Base-by-base conservation (phyloP, 306 rosid genomes). In the Datisca glomerata region DNA sequence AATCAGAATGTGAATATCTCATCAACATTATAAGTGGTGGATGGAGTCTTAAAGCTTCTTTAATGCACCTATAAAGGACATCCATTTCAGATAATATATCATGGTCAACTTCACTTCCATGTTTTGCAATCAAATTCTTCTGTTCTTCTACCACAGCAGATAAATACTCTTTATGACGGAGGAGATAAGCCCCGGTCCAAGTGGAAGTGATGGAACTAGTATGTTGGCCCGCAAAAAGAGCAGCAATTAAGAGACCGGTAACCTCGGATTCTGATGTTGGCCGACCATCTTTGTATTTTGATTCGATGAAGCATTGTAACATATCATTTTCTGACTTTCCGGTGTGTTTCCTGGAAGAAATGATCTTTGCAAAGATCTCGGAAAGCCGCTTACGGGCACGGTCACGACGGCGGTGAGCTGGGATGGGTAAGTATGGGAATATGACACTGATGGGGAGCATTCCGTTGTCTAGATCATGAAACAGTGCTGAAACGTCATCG, bases 81-180 rank as follows among this genome's bases (percentile, higher is more conserved):
- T 89, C 97, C 97, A 89, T 89, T 75, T 89, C 95, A 12, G 97
- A 71, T 80, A 89, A 66, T 56, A 83, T 46, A 68, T 89, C 97
- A 36, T 89, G 97, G 49, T 89, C 95, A 47, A 83, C 75, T 71
- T 58, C 68, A 38, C 67, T 67, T 3, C 95, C 93, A 35, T 89
- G 82, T 67, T 74, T 89, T 18, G 35, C 67, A 67, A 89, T 59
- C 41, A 83, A 60, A n/a, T 20, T 60, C 48, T 51, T 66, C 75
- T 89, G 97, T 68, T 89, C 97, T 23, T 80, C 86, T 55, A 47
- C 31, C 15, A 52, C 95, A 43, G 86, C 79, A 32, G 95, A 60
- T 41, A 83, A 66, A 68, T 67, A 80, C 65, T 76, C 34, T 43
- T 65, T 71, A 73, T 89, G 66, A 21, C 67, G 44, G 32, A 89